Conservation (phyloP, 116 monocot species). For the Papilionanthe hybrid region DNA sequence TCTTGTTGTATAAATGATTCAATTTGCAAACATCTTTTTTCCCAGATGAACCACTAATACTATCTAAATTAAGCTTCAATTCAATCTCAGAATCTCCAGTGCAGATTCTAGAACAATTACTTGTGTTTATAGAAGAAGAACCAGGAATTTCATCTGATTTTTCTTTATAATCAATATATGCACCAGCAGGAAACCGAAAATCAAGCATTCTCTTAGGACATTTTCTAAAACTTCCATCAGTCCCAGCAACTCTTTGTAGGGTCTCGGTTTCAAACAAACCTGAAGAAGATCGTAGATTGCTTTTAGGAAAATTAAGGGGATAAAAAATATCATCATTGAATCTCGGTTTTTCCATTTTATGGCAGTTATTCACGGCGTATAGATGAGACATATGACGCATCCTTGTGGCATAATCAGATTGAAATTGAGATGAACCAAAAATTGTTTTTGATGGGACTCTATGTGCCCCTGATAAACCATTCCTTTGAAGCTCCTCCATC, state of each 20-base stretch:
- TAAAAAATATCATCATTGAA: slow-evolving; percentile 3
- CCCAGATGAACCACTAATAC: background rate
- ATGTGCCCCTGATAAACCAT: slow-evolving; percentile 21
- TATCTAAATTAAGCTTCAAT: slow-evolving; percentile 6
- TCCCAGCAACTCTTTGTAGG: background rate
- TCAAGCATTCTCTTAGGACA: slow-evolving; percentile 40
- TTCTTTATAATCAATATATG: slow-evolving; percentile 32
- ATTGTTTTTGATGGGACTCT: slow-evolving; percentile 25
- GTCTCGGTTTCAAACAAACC: slow-evolving; percentile 7
- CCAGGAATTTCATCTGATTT: slow-evolving; percentile 13
- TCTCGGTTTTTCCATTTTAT: slow-evolving; percentile 11
- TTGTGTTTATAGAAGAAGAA: slow-evolving; percentile 13
- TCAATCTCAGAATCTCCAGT: background rate
- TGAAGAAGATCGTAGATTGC: slow-evolving; percentile 19
- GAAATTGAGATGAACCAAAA: slow-evolving; percentile 35
- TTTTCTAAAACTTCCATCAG: slow-evolving; percentile 11
- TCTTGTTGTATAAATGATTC: background rate
- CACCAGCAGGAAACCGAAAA: slow-evolving; percentile 60
- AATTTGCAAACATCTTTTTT: background rate
- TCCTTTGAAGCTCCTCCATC: slow-evolving; percentile 59
- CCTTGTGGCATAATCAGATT: slow-evolving; percentile 15
- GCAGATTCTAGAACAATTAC: background rate
- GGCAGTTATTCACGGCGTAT: slow-evolving; percentile 2
- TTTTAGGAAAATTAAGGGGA: slow-evolving; percentile 26
- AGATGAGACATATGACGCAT: slow-evolving; percentile 14